Evolutionary conservation across 2,329 filamentous ascomycete genomes (phyloP).

Genomic region (Ophiostoma tasmaniense): DNA sequence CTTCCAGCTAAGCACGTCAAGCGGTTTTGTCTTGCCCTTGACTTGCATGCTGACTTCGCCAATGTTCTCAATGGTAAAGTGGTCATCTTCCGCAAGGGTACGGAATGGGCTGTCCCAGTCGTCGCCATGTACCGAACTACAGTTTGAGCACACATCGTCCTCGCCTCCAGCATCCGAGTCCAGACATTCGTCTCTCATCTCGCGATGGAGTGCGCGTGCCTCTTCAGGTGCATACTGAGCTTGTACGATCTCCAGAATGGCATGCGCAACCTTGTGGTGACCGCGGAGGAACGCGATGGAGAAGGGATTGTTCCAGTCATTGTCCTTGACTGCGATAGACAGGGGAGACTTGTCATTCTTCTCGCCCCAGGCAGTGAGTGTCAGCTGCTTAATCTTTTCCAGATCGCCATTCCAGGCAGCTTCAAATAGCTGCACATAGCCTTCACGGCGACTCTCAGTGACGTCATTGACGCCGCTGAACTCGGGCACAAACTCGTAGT

Average conservation of each 20-base stretch:
- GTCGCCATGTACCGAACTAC: constrained; percentile 23
- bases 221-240: constrained; percentile 56
- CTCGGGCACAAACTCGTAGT: constrained; percentile 42
- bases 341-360: constrained; percentile 50
- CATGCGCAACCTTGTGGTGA: constrained; percentile 54
- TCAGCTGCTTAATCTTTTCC: constrained; percentile 55
- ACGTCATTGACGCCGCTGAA: constrained; percentile 48
- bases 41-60: constrained; percentile 61
- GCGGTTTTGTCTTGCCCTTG: constrained; percentile 42
- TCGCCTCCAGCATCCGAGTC: neutral
- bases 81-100: constrained; percentile 54
- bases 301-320: constrained; percentile 48
- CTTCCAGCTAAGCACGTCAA: constrained; percentile 8
- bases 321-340: constrained; percentile 52
- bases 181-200: neutral
- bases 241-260: constrained; percentile 60
- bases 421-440: constrained; percentile 62
- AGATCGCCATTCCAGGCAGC: constrained; percentile 65
- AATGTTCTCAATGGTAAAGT: constrained; percentile 69
- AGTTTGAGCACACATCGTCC: constrained; percentile 23
- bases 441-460: constrained; percentile 45
- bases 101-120: constrained; percentile 36
- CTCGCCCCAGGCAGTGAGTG: constrained; percentile 49
- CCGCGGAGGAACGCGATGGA: constrained; percentile 59
- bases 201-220: constrained; percentile 27